Base-by-base conservation (phyloP, 2,329 filamentous ascomycete species). In the Pestalotiopsis sp. region DNA sequence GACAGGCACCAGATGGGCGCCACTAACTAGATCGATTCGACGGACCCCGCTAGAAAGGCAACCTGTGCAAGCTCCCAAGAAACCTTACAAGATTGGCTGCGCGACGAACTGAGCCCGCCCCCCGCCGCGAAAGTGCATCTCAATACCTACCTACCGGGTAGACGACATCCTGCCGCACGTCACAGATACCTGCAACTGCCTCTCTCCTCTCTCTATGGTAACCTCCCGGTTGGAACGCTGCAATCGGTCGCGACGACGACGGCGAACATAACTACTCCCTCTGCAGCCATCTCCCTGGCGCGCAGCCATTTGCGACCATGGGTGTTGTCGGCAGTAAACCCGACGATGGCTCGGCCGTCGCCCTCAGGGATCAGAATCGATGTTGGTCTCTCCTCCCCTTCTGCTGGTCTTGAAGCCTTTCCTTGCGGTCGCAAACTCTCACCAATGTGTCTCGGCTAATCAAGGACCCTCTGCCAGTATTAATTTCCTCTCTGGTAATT, bases 291-390 rank as follows among this genome's bases (percentile, higher is more conserved):
- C 71, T 70, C 68, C 72, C 72, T 71, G 76, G 75, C 75, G 71
- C 62, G 71, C 73, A 72, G 69, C 62, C 65, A 70, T 70, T 70
- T 69, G 74, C 80, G 82, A 87, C 81, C 80, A 99, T 99, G 96
- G 96, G 96, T 78, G 94, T 92, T 84, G 91, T 98, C 81, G 91
- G 89, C 80, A 98, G 94, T 85, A 92, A 90, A 81, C 90, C 91
- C 76, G 94, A 97, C 75, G 94, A 98, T 76, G 92, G 90, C 78
- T 87, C 89, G 74, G 82, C 89, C 75, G 84, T 98, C 78, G 97
- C 92, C 80, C 85, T 98, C 78, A 92, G 92, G 83, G 96, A 99
- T 79, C 96, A 97, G 85, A 93, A 89, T 79, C 90, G 94, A 86
- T 89, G 96, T 98, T 86, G 78, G 91, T 83, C 75, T 75, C 68